Conservation (phyloP, 1,284 basidiomycete species). For the Ustilago esculenta region DNA sequence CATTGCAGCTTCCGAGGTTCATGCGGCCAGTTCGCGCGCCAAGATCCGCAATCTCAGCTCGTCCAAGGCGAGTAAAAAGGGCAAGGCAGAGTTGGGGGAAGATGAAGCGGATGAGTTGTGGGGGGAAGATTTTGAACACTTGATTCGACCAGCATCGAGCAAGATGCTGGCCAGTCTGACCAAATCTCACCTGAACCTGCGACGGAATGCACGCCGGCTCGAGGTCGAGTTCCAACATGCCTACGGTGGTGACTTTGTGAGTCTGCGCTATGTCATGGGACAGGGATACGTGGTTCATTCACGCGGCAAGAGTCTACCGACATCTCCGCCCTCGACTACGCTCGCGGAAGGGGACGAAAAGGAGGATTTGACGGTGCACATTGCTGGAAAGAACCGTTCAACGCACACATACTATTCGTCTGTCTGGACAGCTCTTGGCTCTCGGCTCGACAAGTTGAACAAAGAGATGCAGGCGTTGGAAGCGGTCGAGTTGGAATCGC, state of each 20-base stretch:
- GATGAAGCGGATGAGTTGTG: constrained; percentile 24
- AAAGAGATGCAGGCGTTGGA: constrained; percentile 50
- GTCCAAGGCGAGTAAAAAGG: neutral
- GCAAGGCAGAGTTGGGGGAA: neutral
- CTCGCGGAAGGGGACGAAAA: neutral
- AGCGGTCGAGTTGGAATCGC: constrained; percentile 43
- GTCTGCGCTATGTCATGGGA: constrained; percentile 54
- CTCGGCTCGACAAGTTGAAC: constrained; percentile 29
- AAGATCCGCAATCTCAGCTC: constrained; percentile 5
- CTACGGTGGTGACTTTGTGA: constrained; percentile 35
- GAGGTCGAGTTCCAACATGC: constrained; percentile 37
- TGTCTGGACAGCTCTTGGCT: constrained; percentile 52
- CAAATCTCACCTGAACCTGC: constrained; percentile 35
- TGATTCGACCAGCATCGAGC: constrained; percentile 59
- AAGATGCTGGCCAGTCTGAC: constrained; percentile 38
- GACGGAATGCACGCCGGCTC: constrained; percentile 38
- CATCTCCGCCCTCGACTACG: neutral
- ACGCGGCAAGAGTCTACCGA: constrained; percentile 22
- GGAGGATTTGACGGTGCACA: constrained; percentile 32
- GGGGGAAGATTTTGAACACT: constrained; percentile 62
- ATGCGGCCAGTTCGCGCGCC: neutral
- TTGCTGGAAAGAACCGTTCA: constrained; percentile 53
- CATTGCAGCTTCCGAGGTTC: constrained; percentile 5
- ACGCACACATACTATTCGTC: constrained; percentile 59
- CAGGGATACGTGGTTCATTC: constrained; percentile 65